Base-by-base conservation (phyloP, 2,329 filamentous ascomycete species). In the Pseudocercospora pini-densiflorae region DNA sequence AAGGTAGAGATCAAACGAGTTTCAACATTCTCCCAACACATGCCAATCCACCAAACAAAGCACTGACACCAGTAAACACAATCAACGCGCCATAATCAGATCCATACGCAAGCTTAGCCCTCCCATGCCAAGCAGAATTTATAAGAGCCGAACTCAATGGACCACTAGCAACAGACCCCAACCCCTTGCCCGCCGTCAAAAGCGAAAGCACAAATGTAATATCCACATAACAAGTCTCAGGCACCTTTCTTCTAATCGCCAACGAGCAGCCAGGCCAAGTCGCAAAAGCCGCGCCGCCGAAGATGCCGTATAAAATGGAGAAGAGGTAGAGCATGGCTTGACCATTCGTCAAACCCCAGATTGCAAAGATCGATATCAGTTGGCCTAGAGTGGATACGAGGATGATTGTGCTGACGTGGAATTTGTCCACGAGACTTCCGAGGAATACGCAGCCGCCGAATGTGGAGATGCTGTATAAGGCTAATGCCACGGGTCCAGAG, bases 311-410 rank as follows among this genome's bases (percentile, higher is more conserved):
- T 8, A 72, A 76, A 62, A 79, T 77, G 76, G 67, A 78, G 65
- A 84, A 83, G 45, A 81, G 67, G 65, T 81, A 81, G 0, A 83
- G 70, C 64, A 76, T 73, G n/a, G 79, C 65, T 40, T 81, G 65
- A 21, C 74, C 78, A 9, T 81, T 83, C 1, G 80, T 78, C 0
- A 83, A 69, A 14, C 82, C 81, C 76, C 83, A 84, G 29, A 85
- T 74, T 19, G 83, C 69, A 67, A 83, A 81, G 5, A 80, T 77
- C 2, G 76, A 72, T 4, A 77, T 45, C 2, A 76, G 71, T 19
- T 77, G 77, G 16, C 77, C 78, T 16, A 80, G 53, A 0, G 78
- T 78, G 10, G 77, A 77, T 16, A 81, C 71, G 5, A 79, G 64
- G 9, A 82, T 74, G 40, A 76, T 79, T 9, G 75, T 77, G 0